Base-by-base conservation (phyloP, 345 rosid species). In the Mangifera indica region DNA sequence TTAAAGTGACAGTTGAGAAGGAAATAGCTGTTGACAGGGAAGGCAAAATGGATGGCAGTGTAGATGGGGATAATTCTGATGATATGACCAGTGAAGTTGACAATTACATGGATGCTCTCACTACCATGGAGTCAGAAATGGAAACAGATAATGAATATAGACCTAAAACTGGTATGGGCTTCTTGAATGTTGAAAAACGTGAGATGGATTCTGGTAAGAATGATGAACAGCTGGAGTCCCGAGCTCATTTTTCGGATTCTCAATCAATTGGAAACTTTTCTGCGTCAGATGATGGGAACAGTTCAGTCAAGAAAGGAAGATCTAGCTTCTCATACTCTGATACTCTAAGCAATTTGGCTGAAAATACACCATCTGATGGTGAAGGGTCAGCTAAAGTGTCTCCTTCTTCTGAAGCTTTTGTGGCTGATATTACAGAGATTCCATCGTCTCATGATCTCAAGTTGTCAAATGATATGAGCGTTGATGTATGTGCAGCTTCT, bases 91-190 rank as follows among this genome's bases (percentile, higher is more conserved):
- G 98, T 72, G 99, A 95, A 82, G 85, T 89, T 75, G 99, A 95
- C 58, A 87, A 87, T 77, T 95, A 86, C 79, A 71, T 87, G 83
- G 99, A 95, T 85, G 98, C 98, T 64, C 90, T 88, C 72, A 74
- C 97, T 66, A 87, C 89, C 40, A 81, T 95, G 89, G 99, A 93
- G 76, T 91, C 94, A 24, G 99, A 92, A 85, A 81, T 84, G 72
- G 99, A 95, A 77, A 83, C 83, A 21, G 97, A 88, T 65, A 80
- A 79, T 71, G 93, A 88, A 20, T 76, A 69, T 64, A 84, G 84
- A 71, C 48, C 56, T 67, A 90, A 74, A 66, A 77, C 49, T 51
- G 69, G 67, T 62, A 25, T 42, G 42, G 74, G 74, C 70, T 73
- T 83, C 73, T 54, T 63, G 54, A 78, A 71, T 59, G 72, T 73